Base-by-base conservation (phyloP, 2,329 filamentous ascomycete genomes). In the Lizonia empirigonia region DNA sequence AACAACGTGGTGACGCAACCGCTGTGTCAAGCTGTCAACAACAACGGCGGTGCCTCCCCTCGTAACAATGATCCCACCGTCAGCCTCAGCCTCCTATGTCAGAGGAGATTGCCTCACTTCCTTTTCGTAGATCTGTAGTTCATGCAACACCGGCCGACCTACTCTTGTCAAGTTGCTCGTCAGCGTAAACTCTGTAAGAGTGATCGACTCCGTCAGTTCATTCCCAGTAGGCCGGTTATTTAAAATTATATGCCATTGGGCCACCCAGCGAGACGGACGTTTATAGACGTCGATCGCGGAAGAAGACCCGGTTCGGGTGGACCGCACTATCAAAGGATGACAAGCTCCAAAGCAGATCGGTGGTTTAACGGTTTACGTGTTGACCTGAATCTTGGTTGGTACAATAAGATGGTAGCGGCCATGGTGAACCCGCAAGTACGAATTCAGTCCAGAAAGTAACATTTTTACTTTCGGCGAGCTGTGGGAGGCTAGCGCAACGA, bases 271-370 rank as follows among this genome's bases (percentile, higher is more conserved):
- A 34, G 37, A 29, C 38, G 44, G 39, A 44, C 49, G 41, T 45
- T 46, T 26, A 41, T 46, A 45, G 24, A 30, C 30, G 50, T 44
- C 33, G 44, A 53, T 53, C 44, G 22, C 50, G 50, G 50, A 48
- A 32, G 33, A 53, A 36, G 38, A 30, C 12, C 44, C 39, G 44
- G 23, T 48, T 53, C 30, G 44, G 44, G 44, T 27, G 44, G 22
- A 36, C 23, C 13, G 7, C 4, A 15, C 13, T 38, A 23, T 44
- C 37, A 38, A 53, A 47, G 34, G 18, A 29, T 13, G 18, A 26
- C 37, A 48, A 40, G 44, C 23, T n/a, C 36, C 36, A 33, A 56
- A 53, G 13, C 46, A 20, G 53, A 50, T 53, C 53, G 53, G 53
- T n/a, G 29, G 36, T 56, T 53, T 49, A 47, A 49, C 48, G 48